Evolutionary conservation across 108 stramenopile species (phyloP).

Genomic region (Skeletonema costatum): DNA sequence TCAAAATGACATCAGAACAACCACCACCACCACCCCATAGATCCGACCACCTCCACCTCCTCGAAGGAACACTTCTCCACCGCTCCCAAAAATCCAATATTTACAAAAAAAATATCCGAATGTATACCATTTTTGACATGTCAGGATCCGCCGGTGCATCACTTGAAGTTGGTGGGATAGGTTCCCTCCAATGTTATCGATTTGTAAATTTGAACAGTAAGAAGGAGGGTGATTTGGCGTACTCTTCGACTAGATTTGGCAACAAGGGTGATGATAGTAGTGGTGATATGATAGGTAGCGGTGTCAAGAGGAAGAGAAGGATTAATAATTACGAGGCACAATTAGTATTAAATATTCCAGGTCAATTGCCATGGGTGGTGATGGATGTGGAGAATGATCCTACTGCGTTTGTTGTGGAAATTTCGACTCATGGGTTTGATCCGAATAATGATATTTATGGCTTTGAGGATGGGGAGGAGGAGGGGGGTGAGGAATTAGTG

Average conservation of each 20-base stretch:
- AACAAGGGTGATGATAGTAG: neutral
- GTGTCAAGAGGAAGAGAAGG: neutral
- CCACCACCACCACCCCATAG: too few species aligned
- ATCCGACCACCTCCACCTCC: too few species aligned
- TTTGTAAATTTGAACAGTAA: neutral
- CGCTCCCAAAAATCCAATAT: neutral
- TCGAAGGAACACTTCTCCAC: neutral
- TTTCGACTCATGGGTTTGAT: neutral
- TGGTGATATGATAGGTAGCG: neutral
- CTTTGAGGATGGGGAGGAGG: too few species aligned
- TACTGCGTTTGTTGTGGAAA: conserved; percentile 6
- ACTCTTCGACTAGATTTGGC: too few species aligned
- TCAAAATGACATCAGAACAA: too few species aligned
- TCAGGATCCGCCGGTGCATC: neutral
- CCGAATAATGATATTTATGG: neutral
- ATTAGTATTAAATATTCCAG: neutral
- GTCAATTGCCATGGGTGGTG: neutral
- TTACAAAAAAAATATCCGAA: neutral
- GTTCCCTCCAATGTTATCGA: neutral
- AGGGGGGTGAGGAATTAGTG: too few species aligned
- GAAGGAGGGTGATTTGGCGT: too few species aligned
- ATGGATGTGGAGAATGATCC: conserved; percentile 6
- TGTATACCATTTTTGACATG: neutral
- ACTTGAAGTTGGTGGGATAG: neutral
- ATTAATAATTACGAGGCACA: neutral